Percentiles rank a stretch among this genome's conserved stretches.
phyloP scores from a whole-genome alignment of 2,329 filamentous ascomycete species.

The Penicillium sp. region DNA sequence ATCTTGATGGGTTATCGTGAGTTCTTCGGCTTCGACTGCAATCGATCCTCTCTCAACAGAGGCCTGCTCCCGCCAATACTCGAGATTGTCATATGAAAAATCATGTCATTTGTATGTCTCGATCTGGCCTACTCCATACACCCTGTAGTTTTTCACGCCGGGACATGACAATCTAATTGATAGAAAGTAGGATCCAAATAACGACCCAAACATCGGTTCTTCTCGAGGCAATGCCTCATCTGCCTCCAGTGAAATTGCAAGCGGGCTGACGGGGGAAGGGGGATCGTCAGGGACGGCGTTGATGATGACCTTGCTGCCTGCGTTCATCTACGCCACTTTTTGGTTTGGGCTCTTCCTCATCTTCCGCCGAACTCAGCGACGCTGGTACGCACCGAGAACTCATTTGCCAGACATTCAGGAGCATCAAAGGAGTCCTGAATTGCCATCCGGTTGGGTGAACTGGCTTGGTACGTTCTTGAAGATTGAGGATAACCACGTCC shows the following conservation, averaged over 20 bases:
- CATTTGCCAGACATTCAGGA: slow-evolving; percentile 39
- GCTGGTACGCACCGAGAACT: slow-evolving; percentile 43
- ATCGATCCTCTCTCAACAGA: too few relatives aligned
- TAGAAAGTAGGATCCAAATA: slow-evolving; percentile 28
- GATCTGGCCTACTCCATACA: too few relatives aligned
- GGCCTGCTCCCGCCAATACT: too few relatives aligned
- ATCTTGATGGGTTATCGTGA: too few relatives aligned
- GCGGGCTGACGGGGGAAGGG: slow-evolving; percentile 25
- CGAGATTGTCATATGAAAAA: too few relatives aligned
- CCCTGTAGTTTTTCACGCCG: neutral
- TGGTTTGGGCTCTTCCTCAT: slow-evolving; percentile 44
- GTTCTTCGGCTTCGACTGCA: too few relatives aligned
- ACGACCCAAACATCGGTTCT: slow-evolving; percentile 40
- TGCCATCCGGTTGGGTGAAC: slow-evolving; percentile 45
- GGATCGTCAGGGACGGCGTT: slow-evolving; percentile 48
- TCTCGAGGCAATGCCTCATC: slow-evolving; percentile 36
- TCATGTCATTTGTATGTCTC: slow-evolving; percentile 16
- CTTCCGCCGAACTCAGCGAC: slow-evolving; percentile 39
- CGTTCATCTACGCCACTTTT: slow-evolving; percentile 40
- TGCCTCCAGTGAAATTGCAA: slow-evolving; percentile 26
- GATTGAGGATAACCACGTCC: slow-evolving; percentile 67
- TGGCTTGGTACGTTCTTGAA: slow-evolving; percentile 51
- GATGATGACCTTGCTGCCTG: slow-evolving; percentile 45
- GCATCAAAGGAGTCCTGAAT: slow-evolving; percentile 45
- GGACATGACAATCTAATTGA: neutral